phyloP scores from a whole-genome alignment of 768 basidiomycete species.

The Collybia mongolica region DNA sequence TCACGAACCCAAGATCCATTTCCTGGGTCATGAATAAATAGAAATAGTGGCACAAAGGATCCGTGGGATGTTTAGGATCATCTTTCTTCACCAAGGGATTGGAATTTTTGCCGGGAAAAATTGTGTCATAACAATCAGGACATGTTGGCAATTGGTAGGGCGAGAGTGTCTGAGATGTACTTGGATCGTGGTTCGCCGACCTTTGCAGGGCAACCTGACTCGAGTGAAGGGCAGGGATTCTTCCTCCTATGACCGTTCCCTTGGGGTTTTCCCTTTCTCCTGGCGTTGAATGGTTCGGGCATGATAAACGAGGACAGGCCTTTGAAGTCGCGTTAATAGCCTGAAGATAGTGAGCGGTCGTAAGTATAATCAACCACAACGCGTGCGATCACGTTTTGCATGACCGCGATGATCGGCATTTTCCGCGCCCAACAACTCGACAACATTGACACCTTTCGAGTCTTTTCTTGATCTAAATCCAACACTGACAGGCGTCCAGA shows the following conservation, averaged over 20 bases:
- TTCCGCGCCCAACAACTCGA: too few relatives aligned
- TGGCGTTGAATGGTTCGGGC: constrained; percentile 62
- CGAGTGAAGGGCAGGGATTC: constrained; percentile 8
- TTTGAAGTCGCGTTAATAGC: constrained; percentile 4
- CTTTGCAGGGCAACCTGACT: neutral
- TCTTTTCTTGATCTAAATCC: too few relatives aligned
- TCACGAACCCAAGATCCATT: constrained; percentile 76
- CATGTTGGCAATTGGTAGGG: constrained; percentile 23
- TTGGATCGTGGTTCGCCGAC: constrained; percentile 4
- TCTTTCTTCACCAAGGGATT: constrained; percentile 13
- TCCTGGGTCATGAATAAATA: constrained; percentile 76
- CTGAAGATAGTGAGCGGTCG: constrained; percentile 14
- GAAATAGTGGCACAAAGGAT: constrained; percentile 34
- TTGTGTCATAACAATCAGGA: constrained; percentile 3
- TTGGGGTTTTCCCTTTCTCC: constrained; percentile 41
- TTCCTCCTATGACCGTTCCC: constrained; percentile 37
- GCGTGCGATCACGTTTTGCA: too few relatives aligned
- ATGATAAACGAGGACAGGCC: constrained; percentile 26
- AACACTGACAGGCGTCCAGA: too few relatives aligned
- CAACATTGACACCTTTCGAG: too few relatives aligned
- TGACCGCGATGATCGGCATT: too few relatives aligned
- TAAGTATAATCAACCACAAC: neutral
- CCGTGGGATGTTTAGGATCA: neutral
- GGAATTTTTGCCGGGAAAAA: neutral
- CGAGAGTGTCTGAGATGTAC: constrained; percentile 16